Evolutionary conservation across 2,329 filamentous ascomycete species (phyloP).

Genomic region (Pseudodiploospora longispora): DNA sequence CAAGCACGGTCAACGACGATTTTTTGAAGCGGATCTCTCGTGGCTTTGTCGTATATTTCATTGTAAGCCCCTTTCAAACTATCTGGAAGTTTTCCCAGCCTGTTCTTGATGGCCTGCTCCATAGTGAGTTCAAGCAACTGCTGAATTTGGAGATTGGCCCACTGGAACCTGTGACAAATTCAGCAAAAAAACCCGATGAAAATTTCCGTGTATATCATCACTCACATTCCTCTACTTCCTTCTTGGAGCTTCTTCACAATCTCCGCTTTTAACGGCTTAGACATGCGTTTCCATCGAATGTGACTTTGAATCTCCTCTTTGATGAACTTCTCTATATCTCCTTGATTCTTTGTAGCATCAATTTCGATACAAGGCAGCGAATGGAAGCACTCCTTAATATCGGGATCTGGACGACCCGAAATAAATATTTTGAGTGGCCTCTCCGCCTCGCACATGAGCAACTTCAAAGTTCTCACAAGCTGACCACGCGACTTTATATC

Average conservation of each 20-base stretch:
- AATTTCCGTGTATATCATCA: no score
- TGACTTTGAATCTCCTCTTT: background rate
- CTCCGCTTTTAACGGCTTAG: no score
- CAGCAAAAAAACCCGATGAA: no score
- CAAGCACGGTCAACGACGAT: slow-evolving; percentile 1
- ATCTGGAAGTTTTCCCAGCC: slow-evolving; percentile 4
- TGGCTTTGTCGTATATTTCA: slow-evolving; percentile 2
- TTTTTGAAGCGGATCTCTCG: background rate
- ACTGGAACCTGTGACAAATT: slow-evolving; percentile 11
- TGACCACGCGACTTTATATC: slow-evolving; percentile 4
- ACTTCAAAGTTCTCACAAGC: slow-evolving; percentile 6
- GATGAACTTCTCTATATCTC: slow-evolving; percentile 11
- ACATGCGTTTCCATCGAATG: no score
- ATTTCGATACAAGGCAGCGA: slow-evolving; percentile 5
- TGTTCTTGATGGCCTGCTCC: slow-evolving; percentile 8
- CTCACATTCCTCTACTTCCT: no score
- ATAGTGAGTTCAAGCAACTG: slow-evolving; percentile 3
- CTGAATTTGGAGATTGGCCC: slow-evolving; percentile 12
- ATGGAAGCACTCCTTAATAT: slow-evolving; percentile 5
- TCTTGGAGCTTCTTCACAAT: no score
- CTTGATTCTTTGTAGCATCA: slow-evolving; percentile 8
- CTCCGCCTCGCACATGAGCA: background rate
- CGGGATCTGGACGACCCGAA: slow-evolving; percentile 9
- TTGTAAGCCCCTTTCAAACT: slow-evolving; percentile 10
- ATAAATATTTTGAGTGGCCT: slow-evolving; percentile 12